phyloP scores from a whole-genome alignment of 2,329 filamentous ascomycete genomes.

The Aspergillus pseudotamarii region DNA sequence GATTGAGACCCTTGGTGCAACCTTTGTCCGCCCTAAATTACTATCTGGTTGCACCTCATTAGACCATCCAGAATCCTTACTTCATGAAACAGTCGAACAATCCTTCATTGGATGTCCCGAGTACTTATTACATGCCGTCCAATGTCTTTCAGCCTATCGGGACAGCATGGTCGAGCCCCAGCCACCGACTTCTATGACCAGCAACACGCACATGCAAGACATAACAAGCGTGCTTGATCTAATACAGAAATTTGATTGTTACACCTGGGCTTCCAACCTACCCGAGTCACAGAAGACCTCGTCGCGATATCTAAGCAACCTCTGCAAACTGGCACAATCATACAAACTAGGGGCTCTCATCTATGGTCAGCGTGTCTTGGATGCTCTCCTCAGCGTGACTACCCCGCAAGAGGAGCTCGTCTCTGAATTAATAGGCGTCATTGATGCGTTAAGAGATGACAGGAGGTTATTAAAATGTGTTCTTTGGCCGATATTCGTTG shows the following conservation, averaged over 20 bases:
- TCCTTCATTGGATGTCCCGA: constrained; percentile 42
- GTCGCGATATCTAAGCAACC: constrained; percentile 18
- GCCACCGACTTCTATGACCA: constrained; percentile 1
- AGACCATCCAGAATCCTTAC: constrained; percentile 16
- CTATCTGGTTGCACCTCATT: constrained; percentile 27
- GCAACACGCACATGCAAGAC: constrained; percentile 14
- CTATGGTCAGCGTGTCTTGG: constrained; percentile 36
- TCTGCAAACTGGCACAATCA: constrained; percentile 30
- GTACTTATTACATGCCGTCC: constrained; percentile 33
- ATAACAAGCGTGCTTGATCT: constrained; percentile 6
- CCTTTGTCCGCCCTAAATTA: constrained; percentile 35
- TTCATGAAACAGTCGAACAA: constrained; percentile 32
- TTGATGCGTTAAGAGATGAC: constrained; percentile 27
- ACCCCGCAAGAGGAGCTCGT: constrained; percentile 25
- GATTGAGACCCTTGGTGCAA: constrained; percentile 37
- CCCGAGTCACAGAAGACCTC: constrained; percentile 18
- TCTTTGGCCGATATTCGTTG: constrained; percentile 39
- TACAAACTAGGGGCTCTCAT: constrained; percentile 35
- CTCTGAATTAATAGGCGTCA: constrained; percentile 27
- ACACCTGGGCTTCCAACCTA: constrained; percentile 28
- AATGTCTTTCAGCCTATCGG: constrained; percentile 29
- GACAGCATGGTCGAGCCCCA: constrained; percentile 23
- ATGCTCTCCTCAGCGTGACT: constrained; percentile 20
- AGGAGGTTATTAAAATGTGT: constrained; percentile 35
- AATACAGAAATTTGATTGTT: constrained; percentile 20